phyloP scores from a whole-genome alignment of 495 filamentous ascomycete genomes.

The Neurospora sp. region DNA sequence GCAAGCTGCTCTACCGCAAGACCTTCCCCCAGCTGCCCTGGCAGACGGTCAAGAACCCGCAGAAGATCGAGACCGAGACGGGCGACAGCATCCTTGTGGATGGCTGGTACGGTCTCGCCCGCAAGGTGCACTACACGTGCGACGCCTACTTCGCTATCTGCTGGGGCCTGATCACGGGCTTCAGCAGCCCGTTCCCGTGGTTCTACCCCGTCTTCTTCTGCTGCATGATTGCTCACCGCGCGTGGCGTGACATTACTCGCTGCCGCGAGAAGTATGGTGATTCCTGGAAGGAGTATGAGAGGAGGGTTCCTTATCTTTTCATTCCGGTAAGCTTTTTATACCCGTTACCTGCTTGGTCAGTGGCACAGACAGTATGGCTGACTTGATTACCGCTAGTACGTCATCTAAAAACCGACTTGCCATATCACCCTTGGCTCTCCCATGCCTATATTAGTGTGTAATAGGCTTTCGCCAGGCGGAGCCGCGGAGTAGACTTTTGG shows the following conservation, averaged over 20 bases:
- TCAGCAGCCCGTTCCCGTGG: constrained; percentile 84
- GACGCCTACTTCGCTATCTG: constrained; percentile 68
- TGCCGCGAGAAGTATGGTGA: constrained; percentile 87
- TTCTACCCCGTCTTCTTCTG: constrained; percentile 92
- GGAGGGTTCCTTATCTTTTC: constrained; percentile 82
- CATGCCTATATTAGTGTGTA: background rate
- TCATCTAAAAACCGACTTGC: constrained; percentile 16
- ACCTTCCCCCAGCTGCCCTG: constrained; percentile 93
- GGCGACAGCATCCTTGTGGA: constrained; percentile 79
- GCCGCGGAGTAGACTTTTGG: background rate
- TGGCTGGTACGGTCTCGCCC: constrained; percentile 88
- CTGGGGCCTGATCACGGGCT: constrained; percentile 52
- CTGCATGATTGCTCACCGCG: constrained; percentile 85
- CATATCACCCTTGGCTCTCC: background rate
- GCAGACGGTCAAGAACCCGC: constrained; percentile 77
- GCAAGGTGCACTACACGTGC: constrained; percentile 93
- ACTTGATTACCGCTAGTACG: constrained; percentile 11
- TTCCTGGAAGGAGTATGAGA: constrained; percentile 83
- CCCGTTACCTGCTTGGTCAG: background rate
- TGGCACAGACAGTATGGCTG: background rate
- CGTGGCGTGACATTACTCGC: constrained; percentile 70
- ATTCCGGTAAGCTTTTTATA: constrained; percentile 72
- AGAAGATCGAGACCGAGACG: constrained; percentile 65
- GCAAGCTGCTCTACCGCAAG: constrained; percentile 59
- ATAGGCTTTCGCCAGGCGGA: background rate